Percentiles rank a stretch among this genome's conserved stretches.
Conservation (phyloP, 2,329 filamentous ascomycete species). For the Ophiostoma quercus region DNA sequence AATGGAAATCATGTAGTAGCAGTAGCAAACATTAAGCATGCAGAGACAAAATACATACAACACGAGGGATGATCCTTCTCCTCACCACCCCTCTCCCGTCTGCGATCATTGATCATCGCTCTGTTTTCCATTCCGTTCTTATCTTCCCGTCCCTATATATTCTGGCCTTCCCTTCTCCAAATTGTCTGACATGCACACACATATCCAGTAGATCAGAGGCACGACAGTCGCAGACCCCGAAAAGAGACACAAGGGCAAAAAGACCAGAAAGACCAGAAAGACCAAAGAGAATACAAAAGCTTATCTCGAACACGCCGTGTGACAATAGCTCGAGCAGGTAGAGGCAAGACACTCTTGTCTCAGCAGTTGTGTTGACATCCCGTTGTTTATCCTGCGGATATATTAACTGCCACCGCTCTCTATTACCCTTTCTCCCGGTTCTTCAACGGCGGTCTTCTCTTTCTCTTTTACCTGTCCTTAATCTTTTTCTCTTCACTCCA, state of each 20-base stretch:
- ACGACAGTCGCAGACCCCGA: background rate
- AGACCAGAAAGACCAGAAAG: background rate
- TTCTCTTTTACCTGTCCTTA: background rate
- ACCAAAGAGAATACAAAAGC: constrained; percentile 7
- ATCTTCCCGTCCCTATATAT: constrained; percentile 11
- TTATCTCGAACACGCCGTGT: constrained; percentile 2
- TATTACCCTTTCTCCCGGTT: background rate
- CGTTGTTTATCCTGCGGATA: background rate
- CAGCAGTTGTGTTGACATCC: background rate
- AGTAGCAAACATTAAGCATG: background rate
- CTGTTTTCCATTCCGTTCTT: background rate
- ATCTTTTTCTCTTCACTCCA: background rate
- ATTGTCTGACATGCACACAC: background rate
- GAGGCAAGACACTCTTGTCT: background rate
- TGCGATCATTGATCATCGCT: background rate
- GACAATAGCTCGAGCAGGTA: background rate
- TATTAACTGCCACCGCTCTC: background rate
- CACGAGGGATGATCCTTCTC: constrained; percentile 1
- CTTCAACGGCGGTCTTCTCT: background rate
- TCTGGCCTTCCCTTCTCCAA: constrained; percentile 12
- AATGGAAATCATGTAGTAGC: background rate
- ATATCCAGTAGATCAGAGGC: background rate
- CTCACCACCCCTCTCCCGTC: constrained; percentile 6
- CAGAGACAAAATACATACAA: background rate
- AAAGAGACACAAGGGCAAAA: background rate